phyloP scores from a whole-genome alignment of 1,139 yeast genomes.

The Geotrichum restrictum region DNA sequence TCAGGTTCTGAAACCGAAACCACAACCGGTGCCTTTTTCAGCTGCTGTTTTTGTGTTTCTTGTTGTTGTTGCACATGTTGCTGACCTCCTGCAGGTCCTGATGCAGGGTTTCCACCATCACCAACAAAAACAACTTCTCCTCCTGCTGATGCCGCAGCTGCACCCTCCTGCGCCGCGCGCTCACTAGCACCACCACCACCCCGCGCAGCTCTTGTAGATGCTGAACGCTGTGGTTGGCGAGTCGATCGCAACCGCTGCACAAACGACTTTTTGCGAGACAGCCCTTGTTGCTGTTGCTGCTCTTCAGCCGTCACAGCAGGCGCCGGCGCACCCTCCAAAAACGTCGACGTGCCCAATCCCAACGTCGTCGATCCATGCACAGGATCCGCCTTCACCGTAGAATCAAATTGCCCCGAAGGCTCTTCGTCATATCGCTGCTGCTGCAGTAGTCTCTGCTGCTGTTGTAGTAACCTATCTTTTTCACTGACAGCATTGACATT shows the following conservation, averaged over 20 bases:
- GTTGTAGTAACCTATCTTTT: not conserved
- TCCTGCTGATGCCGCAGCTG: too few species aligned
- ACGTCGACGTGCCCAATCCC: constrained; percentile 88
- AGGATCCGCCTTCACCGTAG: constrained; percentile 61
- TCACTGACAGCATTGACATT: not conserved
- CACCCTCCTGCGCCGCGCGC: not conserved
- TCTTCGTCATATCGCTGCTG: constrained; percentile 8
- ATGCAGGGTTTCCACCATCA: constrained; percentile 6
- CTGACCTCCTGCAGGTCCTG: constrained; percentile 20
- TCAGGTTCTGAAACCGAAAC: not conserved
- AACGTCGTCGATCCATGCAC: constrained; percentile 81
- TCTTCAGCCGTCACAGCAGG: constrained; percentile 47
- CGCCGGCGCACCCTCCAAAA: constrained; percentile 95
- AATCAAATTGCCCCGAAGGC: constrained; percentile 49
- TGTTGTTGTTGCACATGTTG: not conserved
- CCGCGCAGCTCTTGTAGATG: constrained; percentile 1
- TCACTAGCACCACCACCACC: not conserved
- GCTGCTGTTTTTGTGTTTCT: not conserved
- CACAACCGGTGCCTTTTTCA: not conserved
- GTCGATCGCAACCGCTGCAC: constrained; percentile 51
- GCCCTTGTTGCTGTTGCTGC: too few species aligned
- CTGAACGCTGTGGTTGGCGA: constrained; percentile 14
- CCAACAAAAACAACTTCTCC: constrained; percentile 11
- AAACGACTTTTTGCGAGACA: constrained; percentile 58
- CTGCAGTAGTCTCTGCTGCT: too few species aligned